Base-by-base conservation (phyloP, 805 yeast species). In the Isabelozyma gotoi region DNA sequence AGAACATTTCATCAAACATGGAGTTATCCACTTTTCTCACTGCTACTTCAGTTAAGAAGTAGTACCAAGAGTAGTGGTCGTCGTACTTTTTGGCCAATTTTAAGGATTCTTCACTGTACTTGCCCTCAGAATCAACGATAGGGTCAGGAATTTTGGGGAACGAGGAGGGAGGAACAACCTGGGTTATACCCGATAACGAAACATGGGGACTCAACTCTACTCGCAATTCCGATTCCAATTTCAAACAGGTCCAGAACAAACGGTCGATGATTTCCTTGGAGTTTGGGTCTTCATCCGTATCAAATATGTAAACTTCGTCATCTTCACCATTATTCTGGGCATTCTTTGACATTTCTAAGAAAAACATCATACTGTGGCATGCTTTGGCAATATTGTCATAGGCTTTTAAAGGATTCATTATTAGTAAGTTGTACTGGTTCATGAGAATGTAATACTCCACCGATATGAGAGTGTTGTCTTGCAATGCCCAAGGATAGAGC, bases 11-110 rank as follows among this genome's bases (percentile, higher is more conserved):
- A 46, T 67, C 66, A 43, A 50, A 64, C 55, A 69, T 51, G 19
- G 47, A 54, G 49, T 69, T 69, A 44, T 68, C 75, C 15, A 68
- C 58, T 49, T 68, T 68, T 20, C 74, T 49, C 15, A 67, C 64
- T 0, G 75, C 75, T 5, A 66, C 57, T 45, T 69, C 75, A 0
- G 73, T 68, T 34, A 68, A 50, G 44, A 62, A 69, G 38, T 47
- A 68, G 49, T 65, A 67, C 75, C 74, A 69, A 17, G 68, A 55
- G 44, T 63, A 60, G 38, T 52, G 50, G 36, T 56, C 62, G 35
- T 62, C 63, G 32, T 46, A 55, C 20, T 48, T 51, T 5, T 50
- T 42, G 2, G 71, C 67, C 19, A 64, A 40, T 24, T 44, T 51
- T 1, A 61, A 35, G 24, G 63, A 52, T 12, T 55, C 55, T 11